Base-by-base conservation (phyloP, 2,329 filamentous ascomycete genomes). In the Aspergillus niger region DNA sequence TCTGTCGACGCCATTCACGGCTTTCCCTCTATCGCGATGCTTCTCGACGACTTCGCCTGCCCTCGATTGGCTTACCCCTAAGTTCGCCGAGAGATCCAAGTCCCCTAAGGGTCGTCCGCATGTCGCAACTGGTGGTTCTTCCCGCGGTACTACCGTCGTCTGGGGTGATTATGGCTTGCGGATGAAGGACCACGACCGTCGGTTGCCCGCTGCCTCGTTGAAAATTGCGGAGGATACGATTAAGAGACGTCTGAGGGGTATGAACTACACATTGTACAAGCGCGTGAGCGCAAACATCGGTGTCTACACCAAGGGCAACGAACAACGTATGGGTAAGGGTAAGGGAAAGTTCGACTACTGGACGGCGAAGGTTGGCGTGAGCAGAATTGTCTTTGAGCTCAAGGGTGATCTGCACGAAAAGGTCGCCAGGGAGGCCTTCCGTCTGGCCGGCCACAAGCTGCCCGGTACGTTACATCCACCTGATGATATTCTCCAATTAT, bases 281-380 rank as follows among this genome's bases (percentile, higher is more conserved):
- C 86, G 95, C 64, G 89, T 98, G 55, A 88, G 87, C 70, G 95
- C 93, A 66, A 97, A 96, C 74, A 90, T 98, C 67, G 95, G 94
- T 74, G 96, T 99, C 22, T 99, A 95, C 77, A 89, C 92, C 60
- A 95, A 90, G 76, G 95, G 95, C 60, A 99, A 98, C 72, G 95
- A 99, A 80, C 90, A 92, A 76, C 90, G 95, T 85, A 99, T 99
- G 96, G 95, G 95, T 76, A 99, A 98, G 80, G 95, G 95, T 79
- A 99, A 99, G 77, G 95, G 95, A 69, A 91, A 89, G 64, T 98
- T 99, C 74, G 95, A 99, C 76, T 91, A 96, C 74, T 99, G 95
- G 95, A 92, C 94, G 4, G 87, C 90, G 22, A 88, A 94, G 77
- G 88, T 98, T 67, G 88, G 92, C 8, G 91, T 98, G 55, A 97